These are phyloP conservation scores for Aspergillus novofumigatus DNA, from an alignment of 2,329 filamentous ascomycete genomes.

Conservation along the genomic window DNA sequence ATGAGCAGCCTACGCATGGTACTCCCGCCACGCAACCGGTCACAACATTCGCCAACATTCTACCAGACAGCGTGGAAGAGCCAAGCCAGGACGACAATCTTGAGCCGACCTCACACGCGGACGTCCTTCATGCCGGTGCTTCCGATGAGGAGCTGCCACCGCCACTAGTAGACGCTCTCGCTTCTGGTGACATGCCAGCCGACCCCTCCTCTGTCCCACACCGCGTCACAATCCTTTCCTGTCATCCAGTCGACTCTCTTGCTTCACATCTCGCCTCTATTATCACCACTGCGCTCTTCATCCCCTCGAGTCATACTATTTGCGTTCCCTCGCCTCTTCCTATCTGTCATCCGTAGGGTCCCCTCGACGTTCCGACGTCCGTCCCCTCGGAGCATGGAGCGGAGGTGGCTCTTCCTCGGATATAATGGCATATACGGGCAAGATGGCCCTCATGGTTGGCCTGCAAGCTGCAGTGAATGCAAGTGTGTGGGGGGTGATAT, in stretches of 20 bases:
- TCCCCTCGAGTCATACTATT: constrained; percentile 38
- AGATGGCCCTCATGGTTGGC: constrained; percentile 34
- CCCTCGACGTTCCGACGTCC: constrained; percentile 27
- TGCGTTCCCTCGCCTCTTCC: constrained; percentile 36
- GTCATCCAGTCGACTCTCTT: constrained; percentile 39
- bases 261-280: constrained; percentile 39
- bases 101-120: constrained; percentile 10
- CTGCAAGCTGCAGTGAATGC: constrained; percentile 36
- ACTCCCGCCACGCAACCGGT: constrained; percentile 7
- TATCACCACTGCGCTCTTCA: constrained; percentile 35
- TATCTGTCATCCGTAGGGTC: constrained; percentile 31
- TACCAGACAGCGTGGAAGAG: constrained; percentile 31
- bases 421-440: constrained; percentile 32
- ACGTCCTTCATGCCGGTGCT: constrained; percentile 10
- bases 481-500: constrained; percentile 35
- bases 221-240: constrained; percentile 41
- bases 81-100: constrained; percentile 19
- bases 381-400: constrained; percentile 30
- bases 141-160: constrained; percentile 14
- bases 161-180: constrained; percentile 15
- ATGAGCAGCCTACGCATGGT: constrained; percentile 8
- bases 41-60: constrained; percentile 18
- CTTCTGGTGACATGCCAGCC: constrained; percentile 10
- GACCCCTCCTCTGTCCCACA: constrained; percentile 22
- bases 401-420: constrained; percentile 30